Conservation (phyloP, 2,329 filamentous ascomycete species). For the Pyrenophora teres region DNA sequence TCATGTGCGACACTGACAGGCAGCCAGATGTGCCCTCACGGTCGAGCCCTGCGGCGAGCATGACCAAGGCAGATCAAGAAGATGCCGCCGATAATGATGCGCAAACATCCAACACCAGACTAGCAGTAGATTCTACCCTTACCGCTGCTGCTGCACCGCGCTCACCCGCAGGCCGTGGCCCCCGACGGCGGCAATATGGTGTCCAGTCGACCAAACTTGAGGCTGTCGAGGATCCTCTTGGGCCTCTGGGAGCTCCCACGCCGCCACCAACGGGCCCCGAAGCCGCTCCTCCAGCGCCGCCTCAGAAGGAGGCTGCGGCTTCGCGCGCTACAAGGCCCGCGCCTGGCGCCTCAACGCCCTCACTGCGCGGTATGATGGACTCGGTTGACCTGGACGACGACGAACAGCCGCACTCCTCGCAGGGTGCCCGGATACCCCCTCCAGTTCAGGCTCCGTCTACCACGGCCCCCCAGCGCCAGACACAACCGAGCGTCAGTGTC, state of each 20-base stretch:
- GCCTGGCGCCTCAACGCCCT: slow-evolving; percentile 59
- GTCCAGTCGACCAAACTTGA: slow-evolving; percentile 79
- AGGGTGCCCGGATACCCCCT: slow-evolving; percentile 67
- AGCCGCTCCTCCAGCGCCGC: slow-evolving; percentile 70
- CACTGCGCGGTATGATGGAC: slow-evolving; percentile 61
- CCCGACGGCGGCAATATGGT: slow-evolving; percentile 64
- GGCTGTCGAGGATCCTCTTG: slow-evolving; percentile 75
- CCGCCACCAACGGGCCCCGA: slow-evolving; percentile 56
- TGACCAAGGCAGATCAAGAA: slow-evolving; percentile 45
- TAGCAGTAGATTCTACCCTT: slow-evolving; percentile 35
- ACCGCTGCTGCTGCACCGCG: slow-evolving; percentile 51
- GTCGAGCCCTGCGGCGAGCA: slow-evolving; percentile 49
- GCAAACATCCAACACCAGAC: slow-evolving; percentile 21
- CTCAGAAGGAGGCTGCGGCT: slow-evolving; percentile 65
- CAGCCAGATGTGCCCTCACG: slow-evolving; percentile 53
- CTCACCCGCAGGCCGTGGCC: slow-evolving; percentile 55
- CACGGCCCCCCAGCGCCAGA: slow-evolving; percentile 56
- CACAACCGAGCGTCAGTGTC: slow-evolving; percentile 80
- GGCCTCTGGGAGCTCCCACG: slow-evolving; percentile 72
- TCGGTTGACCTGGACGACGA: slow-evolving; percentile 72
- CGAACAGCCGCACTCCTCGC: slow-evolving; percentile 49
- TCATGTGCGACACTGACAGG: slow-evolving; percentile 20
- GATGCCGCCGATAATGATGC: slow-evolving; percentile 41
- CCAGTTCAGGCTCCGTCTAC: slow-evolving; percentile 60
- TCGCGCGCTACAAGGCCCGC: slow-evolving; percentile 52